Conservation (phyloP, 2,329 filamentous ascomycete species). For the Microcera coccophila region DNA sequence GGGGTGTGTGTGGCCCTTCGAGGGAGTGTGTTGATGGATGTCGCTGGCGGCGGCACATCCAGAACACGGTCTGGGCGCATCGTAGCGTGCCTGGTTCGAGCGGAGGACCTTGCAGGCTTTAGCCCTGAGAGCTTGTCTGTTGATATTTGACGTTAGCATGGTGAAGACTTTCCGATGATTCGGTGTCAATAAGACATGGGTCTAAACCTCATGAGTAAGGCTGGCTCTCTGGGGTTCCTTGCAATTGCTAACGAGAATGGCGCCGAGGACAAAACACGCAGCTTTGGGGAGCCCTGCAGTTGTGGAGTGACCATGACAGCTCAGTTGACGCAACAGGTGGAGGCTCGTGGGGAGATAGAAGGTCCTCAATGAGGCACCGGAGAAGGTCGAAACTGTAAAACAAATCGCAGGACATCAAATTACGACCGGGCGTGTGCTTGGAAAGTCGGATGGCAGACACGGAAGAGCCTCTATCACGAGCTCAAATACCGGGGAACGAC, state of each 20-base stretch:
- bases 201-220: background rate
- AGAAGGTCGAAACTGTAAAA: background rate
- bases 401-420: background rate
- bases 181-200: background rate
- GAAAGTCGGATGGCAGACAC: no score
- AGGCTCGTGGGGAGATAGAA: background rate
- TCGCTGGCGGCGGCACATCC: conserved; percentile 14
- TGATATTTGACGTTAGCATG: conserved; percentile 1
- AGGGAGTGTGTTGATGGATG: conserved; percentile 12
- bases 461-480: background rate
- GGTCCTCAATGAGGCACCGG: no score
- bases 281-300: no score
- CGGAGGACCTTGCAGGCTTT: background rate
- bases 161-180: conserved; percentile 1
- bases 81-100: conserved; percentile 9
- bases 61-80: conserved; percentile 4
- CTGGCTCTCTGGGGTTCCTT: background rate
- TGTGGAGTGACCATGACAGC: background rate
- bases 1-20: conserved; percentile 7
- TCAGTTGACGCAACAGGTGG: no score
- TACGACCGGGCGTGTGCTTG: no score
- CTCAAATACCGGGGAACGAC: background rate
- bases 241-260: background rate
- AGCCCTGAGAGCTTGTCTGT: conserved; percentile 2
- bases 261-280: background rate